Evolutionary conservation across 1,139 yeast species (phyloP).

Genomic region (Hansenula sp.): DNA sequence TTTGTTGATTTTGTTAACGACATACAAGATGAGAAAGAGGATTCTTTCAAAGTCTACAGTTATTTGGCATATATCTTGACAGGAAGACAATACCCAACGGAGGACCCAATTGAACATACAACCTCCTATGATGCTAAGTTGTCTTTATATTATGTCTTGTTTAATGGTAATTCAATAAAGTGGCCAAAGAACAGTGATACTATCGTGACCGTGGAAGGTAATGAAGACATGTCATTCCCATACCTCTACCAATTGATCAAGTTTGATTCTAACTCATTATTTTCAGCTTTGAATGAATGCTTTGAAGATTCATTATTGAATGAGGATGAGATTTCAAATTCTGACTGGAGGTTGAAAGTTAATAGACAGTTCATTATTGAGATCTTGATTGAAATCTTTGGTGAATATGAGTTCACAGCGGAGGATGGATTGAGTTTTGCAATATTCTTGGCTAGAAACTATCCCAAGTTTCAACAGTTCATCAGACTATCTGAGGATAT

Average conservation of each 20-base stretch:
- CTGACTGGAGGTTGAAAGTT: constrained; percentile 19
- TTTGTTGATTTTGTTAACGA: constrained; percentile 49
- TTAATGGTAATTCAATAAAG: constrained; percentile 40
- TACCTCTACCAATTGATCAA: constrained; percentile 47
- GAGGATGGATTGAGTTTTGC: constrained; percentile 41
- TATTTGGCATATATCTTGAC: constrained; percentile 69
- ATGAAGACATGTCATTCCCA: constrained; percentile 50
- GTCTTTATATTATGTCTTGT: constrained; percentile 49
- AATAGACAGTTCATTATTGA: constrained; percentile 25
- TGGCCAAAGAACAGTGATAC: constrained; percentile 35
- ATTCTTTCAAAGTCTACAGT: constrained; percentile 41
- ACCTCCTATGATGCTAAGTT: constrained; percentile 38
- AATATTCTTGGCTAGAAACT: constrained; percentile 72
- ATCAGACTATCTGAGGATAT: constrained; percentile 61
- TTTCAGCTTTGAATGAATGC: constrained; percentile 68
- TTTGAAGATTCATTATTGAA: constrained; percentile 73
- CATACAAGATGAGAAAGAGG: constrained; percentile 24
- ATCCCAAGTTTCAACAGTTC: constrained; percentile 78
- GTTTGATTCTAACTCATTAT: constrained; percentile 51
- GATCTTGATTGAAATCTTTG: constrained; percentile 21
- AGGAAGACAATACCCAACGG: constrained; percentile 80
- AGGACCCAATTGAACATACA: constrained; percentile 38
- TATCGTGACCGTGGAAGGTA: constrained; percentile 24
- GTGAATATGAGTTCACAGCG: constrained; percentile 12
- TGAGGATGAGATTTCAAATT: constrained; percentile 34